phyloP scores from a whole-genome alignment of 208 protist species.

The Leishmania aethiopica region DNA sequence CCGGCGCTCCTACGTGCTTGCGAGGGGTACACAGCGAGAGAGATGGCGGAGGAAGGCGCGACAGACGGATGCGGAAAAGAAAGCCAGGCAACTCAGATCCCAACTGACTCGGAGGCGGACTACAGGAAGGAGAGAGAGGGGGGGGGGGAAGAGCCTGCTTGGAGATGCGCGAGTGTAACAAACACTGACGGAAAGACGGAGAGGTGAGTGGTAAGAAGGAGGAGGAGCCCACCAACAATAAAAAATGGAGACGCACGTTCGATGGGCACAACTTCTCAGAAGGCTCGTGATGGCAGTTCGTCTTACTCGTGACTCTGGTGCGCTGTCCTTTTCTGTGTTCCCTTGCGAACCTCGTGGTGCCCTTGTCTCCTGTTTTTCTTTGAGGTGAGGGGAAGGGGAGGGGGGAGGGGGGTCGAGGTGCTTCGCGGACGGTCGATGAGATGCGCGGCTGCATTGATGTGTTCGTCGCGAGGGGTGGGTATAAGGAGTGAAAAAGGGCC shows the following conservation, averaged over 20 bases:
- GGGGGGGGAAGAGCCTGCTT: background rate
- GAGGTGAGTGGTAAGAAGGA: background rate
- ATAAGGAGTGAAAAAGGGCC: slow-evolving; percentile 6
- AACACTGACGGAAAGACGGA: background rate
- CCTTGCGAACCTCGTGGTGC: background rate
- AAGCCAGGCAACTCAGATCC: background rate
- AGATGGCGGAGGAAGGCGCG: background rate
- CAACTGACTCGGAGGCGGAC: background rate
- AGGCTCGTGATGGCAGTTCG: background rate
- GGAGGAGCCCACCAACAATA: background rate
- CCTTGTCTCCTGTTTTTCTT: background rate
- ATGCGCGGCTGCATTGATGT: background rate
- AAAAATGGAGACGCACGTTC: background rate
- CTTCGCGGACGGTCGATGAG: background rate
- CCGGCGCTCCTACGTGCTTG: background rate
- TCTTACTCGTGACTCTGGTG: background rate
- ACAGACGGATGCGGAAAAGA: background rate
- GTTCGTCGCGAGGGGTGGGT: background rate
- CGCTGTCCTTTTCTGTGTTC: background rate
- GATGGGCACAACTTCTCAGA: background rate
- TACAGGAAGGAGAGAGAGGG: background rate
- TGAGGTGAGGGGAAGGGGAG: no score
- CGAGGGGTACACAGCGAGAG: background rate
- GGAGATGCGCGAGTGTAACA: background rate
- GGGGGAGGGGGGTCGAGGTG: background rate